Base-by-base conservation (phyloP, 2,329 filamentous ascomycete species). In the Fonsecaea erecta region DNA sequence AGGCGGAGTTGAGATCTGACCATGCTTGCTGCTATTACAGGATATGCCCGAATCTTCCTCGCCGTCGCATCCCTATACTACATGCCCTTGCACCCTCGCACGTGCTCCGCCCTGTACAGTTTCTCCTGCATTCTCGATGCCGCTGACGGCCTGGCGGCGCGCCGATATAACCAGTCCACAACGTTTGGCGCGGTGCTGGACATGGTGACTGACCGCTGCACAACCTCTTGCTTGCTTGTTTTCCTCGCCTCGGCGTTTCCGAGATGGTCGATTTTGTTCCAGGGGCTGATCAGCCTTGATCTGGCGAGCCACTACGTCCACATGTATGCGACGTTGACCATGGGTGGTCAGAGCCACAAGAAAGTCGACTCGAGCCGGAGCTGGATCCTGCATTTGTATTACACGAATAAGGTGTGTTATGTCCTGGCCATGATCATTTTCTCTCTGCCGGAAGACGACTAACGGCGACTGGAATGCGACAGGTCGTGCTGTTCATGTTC, bases 131-230 rank as follows among this genome's bases (percentile, higher is more conserved):
- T 98, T 52, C 90, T 99, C 70, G 95, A 99, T 77, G 95, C 94
- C 52, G 86, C 98, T 69, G 95, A 99, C 76, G 95, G 95, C 73
- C 90, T 93, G 73, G 93, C 93, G n/a, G 95, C 95, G 64, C 89
- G 92, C 54, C 83, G 86, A 73, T 89, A 94, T 77, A 87, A 96
- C 74, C 95, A 99, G 79, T 94, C 91, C 40, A 98, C 95, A 61
- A 91, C 91, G 70, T 99, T 99, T 77, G 95, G 95, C 69, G 95
- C 94, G 34, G 94, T 99, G 35, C 85, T 99, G 69, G 95, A 99
- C 81, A 99, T 99, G 95, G 94, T 99, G 67, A 99, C 95, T 18
- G 95, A 99, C 79, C 90, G 95, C 66, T 98, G 95, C 83, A 98
- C 94, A 32, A 99, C 95, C 2, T 89, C 94, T 1, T 99, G 95